phyloP scores from a whole-genome alignment of 1,139 yeast species.

The Protomyces arabidopsidicola region DNA sequence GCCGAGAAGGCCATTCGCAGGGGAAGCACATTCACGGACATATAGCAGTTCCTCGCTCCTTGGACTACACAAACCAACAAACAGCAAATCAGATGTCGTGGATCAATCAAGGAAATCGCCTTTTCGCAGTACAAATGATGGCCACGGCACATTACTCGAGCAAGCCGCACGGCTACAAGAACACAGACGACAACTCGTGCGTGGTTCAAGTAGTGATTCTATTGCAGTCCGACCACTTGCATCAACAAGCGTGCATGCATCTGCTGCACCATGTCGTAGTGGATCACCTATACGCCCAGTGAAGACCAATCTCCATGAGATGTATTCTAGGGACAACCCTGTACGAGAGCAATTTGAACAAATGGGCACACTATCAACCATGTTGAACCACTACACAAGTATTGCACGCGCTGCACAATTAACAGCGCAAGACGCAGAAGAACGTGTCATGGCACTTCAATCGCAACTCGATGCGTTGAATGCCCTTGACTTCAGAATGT shows the following conservation, averaged over 20 bases:
- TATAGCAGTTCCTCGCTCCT: neutral
- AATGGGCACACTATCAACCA: neutral
- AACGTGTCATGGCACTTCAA: neutral
- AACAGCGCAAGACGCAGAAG: neutral
- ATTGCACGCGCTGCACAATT: neutral
- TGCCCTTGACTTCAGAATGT: too few relatives aligned
- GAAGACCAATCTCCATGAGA: too few relatives aligned
- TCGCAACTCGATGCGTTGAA: too few relatives aligned
- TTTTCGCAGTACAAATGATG: too few relatives aligned
- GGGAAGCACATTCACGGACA: neutral
- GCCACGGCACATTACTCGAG: neutral
- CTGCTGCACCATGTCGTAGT: neutral
- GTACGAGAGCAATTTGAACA: too few relatives aligned
- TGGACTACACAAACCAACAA: neutral
- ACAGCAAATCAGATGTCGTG: neutral
- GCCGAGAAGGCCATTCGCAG: neutral
- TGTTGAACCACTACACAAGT: neutral
- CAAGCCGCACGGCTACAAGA: neutral
- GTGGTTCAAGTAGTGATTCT: neutral
- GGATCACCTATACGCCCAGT: neutral
- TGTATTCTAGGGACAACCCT: too few relatives aligned
- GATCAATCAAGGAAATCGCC: too few relatives aligned
- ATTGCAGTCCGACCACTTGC: too few relatives aligned
- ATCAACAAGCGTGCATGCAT: neutral
- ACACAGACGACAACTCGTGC: neutral